Base-by-base conservation (phyloP, 2,329 filamentous ascomycete species). In the Boeremia lycopersici region DNA sequence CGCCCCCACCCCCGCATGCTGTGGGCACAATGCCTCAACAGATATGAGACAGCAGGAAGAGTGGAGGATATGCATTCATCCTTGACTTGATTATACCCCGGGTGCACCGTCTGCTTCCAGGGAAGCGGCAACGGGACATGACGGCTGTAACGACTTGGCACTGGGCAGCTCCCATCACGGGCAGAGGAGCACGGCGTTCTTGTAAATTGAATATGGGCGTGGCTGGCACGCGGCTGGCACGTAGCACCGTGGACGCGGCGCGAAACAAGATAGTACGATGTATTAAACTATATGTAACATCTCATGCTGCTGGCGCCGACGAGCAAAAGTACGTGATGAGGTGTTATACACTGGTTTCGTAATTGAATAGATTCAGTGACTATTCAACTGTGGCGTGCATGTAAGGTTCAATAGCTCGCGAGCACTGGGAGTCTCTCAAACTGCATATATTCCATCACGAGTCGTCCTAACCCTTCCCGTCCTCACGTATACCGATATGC, bases 1-100 rank as follows among this genome's bases (percentile, higher is more conserved):
- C 70, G 26, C 56, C 57, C 30, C 63, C 67, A 36, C 71, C 71
- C 15, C 66, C 69, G 23, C 71, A 74, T 46, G 64, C 68, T 43
- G 58, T 47, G 15, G 69, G 68, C 7, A 72, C 69, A 10, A 61
- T 60, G n/a, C 60, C 68, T 30, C 67, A 70, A 51, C 64, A 68
- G 40, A 60, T 70, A 61, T 69, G 53, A 61, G 15, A 34, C 15
- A 33, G 42, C 29, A 31, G 38, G 17, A 25, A 28, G 8, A 31
- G 23, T 31, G 40, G 33, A 48, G 25, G 25, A 42, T 26, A 26
- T 13, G n/a, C 10, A 26, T 23, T 15, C 34, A 28, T 46, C 34
- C 35, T 40, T 35, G 30, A 55, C 26, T 48, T 33, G 19, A 41
- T 36, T 13, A 42, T 29, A 50, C 47, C 46, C 48, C 19, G 19